These are phyloP conservation scores for Globisporangium ultimum DNA, from an alignment of 352 stramenopile species.

Conservation along the genomic window DNA sequence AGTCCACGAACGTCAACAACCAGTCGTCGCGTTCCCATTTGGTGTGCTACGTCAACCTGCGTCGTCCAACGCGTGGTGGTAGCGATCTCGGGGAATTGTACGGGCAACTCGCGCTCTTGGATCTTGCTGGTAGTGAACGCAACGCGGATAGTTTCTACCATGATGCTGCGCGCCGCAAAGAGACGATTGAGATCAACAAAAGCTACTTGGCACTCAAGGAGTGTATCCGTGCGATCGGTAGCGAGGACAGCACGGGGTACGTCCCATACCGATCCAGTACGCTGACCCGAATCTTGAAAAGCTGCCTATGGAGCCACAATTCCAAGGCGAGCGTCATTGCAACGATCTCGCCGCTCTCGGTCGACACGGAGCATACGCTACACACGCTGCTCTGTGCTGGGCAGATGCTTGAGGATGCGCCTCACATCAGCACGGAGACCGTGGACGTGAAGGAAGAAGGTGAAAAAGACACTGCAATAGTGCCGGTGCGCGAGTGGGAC, in stretches of 20 bases:
- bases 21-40: conserved; percentile 73
- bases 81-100: conserved; percentile 25
- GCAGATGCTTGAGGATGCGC: conserved; percentile 63
- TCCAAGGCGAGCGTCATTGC: conserved; percentile 68
- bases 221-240: conserved; percentile 68
- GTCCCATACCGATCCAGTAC: conserved; percentile 70
- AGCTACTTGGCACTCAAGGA: conserved; percentile 81
- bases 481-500: conserved; percentile 62
- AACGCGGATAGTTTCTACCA: conserved; percentile 81
- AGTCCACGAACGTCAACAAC: conserved; percentile 77
- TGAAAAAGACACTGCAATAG: conserved; percentile 22
- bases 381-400: conserved; percentile 71
- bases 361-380: conserved; percentile 77
- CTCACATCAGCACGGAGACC: conserved; percentile 52
- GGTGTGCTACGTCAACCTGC: conserved; percentile 63
- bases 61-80: conserved; percentile 13
- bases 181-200: conserved; percentile 84
- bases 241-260: conserved; percentile 47
- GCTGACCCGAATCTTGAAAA: conserved; percentile 75
- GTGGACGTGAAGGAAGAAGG: conserved; percentile 49
- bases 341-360: conserved; percentile 67
- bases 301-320: conserved; percentile 58
- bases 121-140: conserved; percentile 73
- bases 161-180: conserved; percentile 60
- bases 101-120: conserved; percentile 52